Conservation (phyloP, 805 yeast genomes). For the Yueomyces sp. region DNA sequence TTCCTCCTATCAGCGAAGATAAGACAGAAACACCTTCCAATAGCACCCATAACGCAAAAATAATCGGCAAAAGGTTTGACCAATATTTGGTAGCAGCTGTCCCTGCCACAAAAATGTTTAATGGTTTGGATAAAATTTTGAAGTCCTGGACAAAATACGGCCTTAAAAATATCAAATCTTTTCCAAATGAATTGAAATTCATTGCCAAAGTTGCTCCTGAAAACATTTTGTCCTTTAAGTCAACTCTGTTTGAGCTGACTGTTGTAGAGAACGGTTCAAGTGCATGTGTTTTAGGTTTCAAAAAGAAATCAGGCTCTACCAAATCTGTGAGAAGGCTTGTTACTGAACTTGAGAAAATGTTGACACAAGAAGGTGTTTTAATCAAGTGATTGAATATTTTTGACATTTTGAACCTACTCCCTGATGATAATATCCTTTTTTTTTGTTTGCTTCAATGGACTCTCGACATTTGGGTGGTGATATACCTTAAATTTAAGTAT, state of each 20-base stretch:
- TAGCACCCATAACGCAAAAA: too few species aligned
- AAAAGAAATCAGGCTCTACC: constrained; percentile 50
- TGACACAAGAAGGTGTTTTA: constrained; percentile 47
- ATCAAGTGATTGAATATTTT: constrained; percentile 1
- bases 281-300: constrained; percentile 42
- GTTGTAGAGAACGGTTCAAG: constrained; percentile 30
- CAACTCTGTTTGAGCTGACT: constrained; percentile 49
- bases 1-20: too few species aligned
- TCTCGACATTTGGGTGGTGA: background rate
- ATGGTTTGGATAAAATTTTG: constrained; percentile 49
- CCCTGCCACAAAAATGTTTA: constrained; percentile 40
- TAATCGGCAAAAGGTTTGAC: constrained; percentile 4
- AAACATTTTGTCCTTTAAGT: constrained; percentile 48
- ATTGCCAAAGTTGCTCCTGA: constrained; percentile 51
- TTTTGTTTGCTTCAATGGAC: background rate
- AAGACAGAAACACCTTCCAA: too few species aligned
- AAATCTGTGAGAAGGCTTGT: constrained; percentile 48
- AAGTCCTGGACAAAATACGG: constrained; percentile 64
- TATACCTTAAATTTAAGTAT: too few species aligned
- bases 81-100: constrained; percentile 20
- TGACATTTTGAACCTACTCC: background rate
- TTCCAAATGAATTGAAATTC: constrained; percentile 30
- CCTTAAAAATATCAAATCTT: constrained; percentile 38
- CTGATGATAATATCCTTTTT: background rate
- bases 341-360: constrained; percentile 49